These are phyloP conservation scores for Leishmania turanica DNA, from an alignment of 208 protist genomes.

Conservation along the genomic window DNA sequence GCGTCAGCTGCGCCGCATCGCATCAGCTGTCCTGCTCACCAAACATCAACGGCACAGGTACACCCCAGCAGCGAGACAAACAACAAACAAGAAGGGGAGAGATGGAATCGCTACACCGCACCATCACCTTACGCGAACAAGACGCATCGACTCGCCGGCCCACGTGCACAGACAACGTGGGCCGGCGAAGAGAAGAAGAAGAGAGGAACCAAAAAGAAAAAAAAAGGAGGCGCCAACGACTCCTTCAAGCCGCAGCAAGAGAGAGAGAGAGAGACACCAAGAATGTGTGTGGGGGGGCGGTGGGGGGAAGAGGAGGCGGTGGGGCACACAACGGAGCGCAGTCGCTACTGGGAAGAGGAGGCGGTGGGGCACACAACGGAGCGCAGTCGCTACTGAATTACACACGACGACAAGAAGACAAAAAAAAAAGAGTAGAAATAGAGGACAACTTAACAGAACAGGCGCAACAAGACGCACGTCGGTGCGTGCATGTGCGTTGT, in stretches of 20 bases:
- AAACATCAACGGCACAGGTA: neutral
- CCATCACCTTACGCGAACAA: neutral
- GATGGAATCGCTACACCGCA: too few species aligned
- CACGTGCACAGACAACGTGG: neutral
- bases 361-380: neutral
- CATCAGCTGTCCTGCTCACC: neutral
- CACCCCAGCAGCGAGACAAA: neutral
- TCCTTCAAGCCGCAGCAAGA: neutral
- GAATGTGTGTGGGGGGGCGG: too few species aligned
- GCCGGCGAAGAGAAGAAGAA: slow-evolving; percentile 14
- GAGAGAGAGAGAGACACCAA: neutral
- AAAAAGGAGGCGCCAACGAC: neutral
- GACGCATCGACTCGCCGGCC: neutral
- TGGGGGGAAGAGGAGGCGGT: too few species aligned
- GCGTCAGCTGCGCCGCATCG: neutral
- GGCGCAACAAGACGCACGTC: neutral
- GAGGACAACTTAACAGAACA: neutral
- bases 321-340: neutral
- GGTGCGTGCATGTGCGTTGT: neutral
- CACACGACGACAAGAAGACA: neutral
- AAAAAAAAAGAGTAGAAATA: slow-evolving; percentile 14
- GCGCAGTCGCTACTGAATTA: neutral
- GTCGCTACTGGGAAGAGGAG: neutral
- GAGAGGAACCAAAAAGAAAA: too few species aligned
- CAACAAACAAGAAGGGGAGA: neutral